Percentiles rank a stretch among this genome's conserved stretches.
Evolutionary conservation across 257 asterid species (phyloP).

Genomic region (Anisodus acutangulus): DNA sequence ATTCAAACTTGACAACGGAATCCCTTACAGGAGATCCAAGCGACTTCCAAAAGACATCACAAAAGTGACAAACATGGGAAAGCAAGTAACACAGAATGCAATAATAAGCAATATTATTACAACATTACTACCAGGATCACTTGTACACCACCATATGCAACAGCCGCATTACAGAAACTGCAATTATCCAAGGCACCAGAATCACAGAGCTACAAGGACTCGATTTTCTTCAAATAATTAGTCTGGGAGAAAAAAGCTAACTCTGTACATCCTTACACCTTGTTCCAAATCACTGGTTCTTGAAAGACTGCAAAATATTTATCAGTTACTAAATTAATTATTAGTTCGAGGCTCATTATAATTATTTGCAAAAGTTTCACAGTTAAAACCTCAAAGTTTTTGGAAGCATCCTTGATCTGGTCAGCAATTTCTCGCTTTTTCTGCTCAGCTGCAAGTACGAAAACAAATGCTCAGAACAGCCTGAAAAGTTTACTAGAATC

Average conservation of each 20-base stretch:
- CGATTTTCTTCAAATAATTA: neutral
- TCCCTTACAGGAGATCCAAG: neutral
- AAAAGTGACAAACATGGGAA: neutral
- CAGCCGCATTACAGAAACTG: neutral
- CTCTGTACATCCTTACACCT: neutral
- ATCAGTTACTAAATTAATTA: neutral
- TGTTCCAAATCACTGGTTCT: slow-evolving; percentile 5
- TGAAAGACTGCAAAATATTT: slow-evolving; percentile 14
- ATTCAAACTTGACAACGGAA: neutral
- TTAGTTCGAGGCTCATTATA: neutral
- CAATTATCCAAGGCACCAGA: neutral
- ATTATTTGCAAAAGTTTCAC: neutral
- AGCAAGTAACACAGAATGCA: neutral
- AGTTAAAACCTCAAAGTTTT: slow-evolving; percentile 52
- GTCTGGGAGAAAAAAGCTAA: neutral
- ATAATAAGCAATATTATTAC: neutral
- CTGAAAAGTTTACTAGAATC: neutral
- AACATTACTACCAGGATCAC: neutral
- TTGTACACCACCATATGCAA: neutral
- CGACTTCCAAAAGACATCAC: neutral
- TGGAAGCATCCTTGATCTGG: slow-evolving; percentile 58
- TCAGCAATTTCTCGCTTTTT: slow-evolving; percentile 63
- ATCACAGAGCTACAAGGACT: neutral
- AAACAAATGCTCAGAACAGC: neutral
- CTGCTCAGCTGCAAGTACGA: slow-evolving; percentile 57